A percentile compares a stretch with the other conserved stretches of the same genome.
Evolutionary conservation across 2,329 filamentous ascomycete species (phyloP).

Genomic region (Phoma sp.): DNA sequence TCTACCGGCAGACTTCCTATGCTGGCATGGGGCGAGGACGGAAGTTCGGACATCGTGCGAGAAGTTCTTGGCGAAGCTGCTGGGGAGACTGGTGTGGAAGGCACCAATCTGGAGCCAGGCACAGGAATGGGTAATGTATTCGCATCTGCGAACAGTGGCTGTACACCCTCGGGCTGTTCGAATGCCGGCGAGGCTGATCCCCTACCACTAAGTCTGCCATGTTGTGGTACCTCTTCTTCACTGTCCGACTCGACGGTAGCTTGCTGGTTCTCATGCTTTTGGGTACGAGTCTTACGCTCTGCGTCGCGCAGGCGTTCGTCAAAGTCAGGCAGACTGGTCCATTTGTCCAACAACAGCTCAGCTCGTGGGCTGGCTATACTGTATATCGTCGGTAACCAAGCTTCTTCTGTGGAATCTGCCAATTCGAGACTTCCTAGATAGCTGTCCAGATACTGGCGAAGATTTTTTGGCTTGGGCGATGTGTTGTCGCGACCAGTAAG

Average conservation of each 20-base stretch:
- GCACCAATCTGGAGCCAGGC: conserved; percentile 23
- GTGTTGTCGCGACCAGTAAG: conserved; percentile 7
- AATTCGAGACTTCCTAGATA: conserved; percentile 34
- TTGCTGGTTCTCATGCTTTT: conserved; percentile 39
- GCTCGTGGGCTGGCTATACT: conserved; percentile 30
- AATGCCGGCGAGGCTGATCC: conserved; percentile 19
- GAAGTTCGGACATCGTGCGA: conserved; percentile 19
- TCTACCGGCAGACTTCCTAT: conserved; percentile 36
- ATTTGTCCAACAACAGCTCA: conserved; percentile 38
- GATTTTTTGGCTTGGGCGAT: conserved; percentile 25
- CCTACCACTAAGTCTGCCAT: conserved; percentile 16
- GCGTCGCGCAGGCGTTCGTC: conserved; percentile 34
- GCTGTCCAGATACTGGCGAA: conserved; percentile 38
- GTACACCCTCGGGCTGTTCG: conserved; percentile 27
- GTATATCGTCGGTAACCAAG: conserved; percentile 34
- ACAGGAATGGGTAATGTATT: conserved; percentile 29
- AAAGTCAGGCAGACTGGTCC: conserved; percentile 43
- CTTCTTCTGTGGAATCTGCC: conserved; percentile 24
- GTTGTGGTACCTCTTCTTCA: conserved; percentile 34
- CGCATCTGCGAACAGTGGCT: conserved; percentile 40
- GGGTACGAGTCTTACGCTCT: conserved; percentile 27
- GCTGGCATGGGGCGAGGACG: conserved; percentile 34
- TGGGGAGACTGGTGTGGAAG: conserved; percentile 33
- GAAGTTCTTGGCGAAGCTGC: conserved; percentile 33
- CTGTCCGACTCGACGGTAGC: conserved; percentile 45